These are phyloP conservation scores for Xylariaceae sp. DNA, from an alignment of 2,329 filamentous ascomycete genomes.

Conservation along the genomic window DNA sequence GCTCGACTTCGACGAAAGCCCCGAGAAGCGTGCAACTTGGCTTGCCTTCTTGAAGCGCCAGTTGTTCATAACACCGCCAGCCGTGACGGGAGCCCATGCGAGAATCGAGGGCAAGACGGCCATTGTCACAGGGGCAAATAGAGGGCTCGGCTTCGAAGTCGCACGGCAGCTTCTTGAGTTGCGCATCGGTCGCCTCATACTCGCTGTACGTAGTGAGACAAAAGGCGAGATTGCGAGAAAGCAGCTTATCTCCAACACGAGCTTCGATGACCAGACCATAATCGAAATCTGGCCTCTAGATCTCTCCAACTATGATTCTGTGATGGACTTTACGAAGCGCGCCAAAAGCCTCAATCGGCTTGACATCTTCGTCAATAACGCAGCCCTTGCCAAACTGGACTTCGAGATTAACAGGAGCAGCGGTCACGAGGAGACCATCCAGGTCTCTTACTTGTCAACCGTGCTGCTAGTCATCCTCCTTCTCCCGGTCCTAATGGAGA, in stretches of 20 bases:
- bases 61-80: neutral
- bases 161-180: neutral
- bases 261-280: neutral
- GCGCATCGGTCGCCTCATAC: neutral
- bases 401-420: neutral
- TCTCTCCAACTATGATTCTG: neutral
- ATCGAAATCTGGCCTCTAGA: neutral
- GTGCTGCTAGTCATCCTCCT: constrained; percentile 45
- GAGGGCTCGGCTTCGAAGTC: neutral
- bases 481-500: constrained; percentile 42
- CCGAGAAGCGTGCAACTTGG: neutral
- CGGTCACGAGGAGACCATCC: constrained; percentile 42
- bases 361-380: neutral
- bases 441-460: constrained; percentile 51
- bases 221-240: neutral
- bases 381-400: constrained; percentile 20
- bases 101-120: neutral
- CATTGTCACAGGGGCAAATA: neutral
- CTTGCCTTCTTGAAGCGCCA: neutral
- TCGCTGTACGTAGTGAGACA: neutral
- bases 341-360: neutral
- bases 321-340: neutral
- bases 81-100: neutral
- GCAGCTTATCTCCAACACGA: neutral
- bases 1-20: neutral